Base-by-base conservation (phyloP, 441 rosid species). In the Gossypium davidsonii region DNA sequence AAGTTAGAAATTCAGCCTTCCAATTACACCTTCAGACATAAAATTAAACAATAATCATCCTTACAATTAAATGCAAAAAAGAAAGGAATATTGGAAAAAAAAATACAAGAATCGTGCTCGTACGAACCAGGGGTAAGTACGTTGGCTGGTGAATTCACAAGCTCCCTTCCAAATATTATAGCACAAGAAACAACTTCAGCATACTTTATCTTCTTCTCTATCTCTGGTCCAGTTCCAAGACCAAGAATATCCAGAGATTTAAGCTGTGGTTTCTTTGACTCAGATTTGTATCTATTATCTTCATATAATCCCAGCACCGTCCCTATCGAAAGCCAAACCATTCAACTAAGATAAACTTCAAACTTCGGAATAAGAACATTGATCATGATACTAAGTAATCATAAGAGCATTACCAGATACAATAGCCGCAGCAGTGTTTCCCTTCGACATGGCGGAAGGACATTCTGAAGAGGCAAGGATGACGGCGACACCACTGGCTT, bases 141-240 rank as follows among this genome's bases (percentile, higher is more conserved):
- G 79, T 92, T 94, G 79, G 97, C 97, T 6, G 93, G 97, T 28
- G 97, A 92, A 74, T 92, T 94, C 70, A 78, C 90, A 2, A 94
- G 94, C 74, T 94, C 91, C 71, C 77, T 81, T 68, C 97, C 99
- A 25, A 92, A 84, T 73, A 92, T 87, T 2, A 94, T 82, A 69
- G 88, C 96, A 67, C 85, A 79, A 80, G 90, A 86, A 71, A 94
- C 89, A 79, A 86, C 80, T 85, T 87, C 88, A 65, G 96, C 89
- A 11, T 82, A 76, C 79, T 87, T 91, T 71, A 94, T 87, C 86
- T 86, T 92, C 91, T 90, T 92, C 57, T 86, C 94, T 12, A 90
- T 15, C 51, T 89, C 91, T 69, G 87, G 69, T 10, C 96, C 98
- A 78, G 87, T 83, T 76, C 96, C 97, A 74, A 91, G 84, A 59